Evolutionary conservation across 257 asterid species (phyloP), one percentile per base, ranked within the genome.

Genomic region (Nicotiana obtusifolia): DNA sequence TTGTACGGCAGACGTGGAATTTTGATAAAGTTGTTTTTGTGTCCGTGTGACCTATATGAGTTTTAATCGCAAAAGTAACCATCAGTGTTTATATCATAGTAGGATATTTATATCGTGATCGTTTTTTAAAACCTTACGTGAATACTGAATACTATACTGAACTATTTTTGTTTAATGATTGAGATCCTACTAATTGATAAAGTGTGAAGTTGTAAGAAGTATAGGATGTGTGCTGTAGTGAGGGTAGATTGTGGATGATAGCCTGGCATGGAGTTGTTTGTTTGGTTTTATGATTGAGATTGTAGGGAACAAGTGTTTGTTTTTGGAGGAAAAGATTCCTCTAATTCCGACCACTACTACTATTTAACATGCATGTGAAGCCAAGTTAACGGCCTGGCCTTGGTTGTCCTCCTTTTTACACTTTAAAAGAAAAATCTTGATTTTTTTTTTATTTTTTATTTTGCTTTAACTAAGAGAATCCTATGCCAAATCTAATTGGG

Each of bases 291-390:
- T 71, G 78, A 71, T 71, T 71, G 78, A 44, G 35, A 41, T 35
- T 10, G 57, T 37, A 69, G 64, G 68, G 37, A 37, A n/a, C 31
- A 68, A 68, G 10, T n/a, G 31, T 68, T 37, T 37, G 77, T n/a
- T 0, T 68, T 68, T 1, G 56, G 31, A 37, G 56, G 84, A 62
- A 35, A 54, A 65, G 69, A 66, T 81, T 53, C 80, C 60, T 68
- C 13, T 81, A 20, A 44, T 20, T 11, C 82, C 57, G 19, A 65
- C 83, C 26, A 49, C 47, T 53, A 22, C 54, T 49, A 28, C 83
- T 30, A 49, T 49, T 66, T 65, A 65, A 65, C 66, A 80, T 61
- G 82, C 65, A 64, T 37, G 65, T 60, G 30, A 60, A 60, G 30
- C 31, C 65, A 60, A 20, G 56, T n/a, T n/a, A 37, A 37, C 22